Conservation (phyloP, 2,329 filamentous ascomycete species). For the Talaromyces amestolkiae region DNA sequence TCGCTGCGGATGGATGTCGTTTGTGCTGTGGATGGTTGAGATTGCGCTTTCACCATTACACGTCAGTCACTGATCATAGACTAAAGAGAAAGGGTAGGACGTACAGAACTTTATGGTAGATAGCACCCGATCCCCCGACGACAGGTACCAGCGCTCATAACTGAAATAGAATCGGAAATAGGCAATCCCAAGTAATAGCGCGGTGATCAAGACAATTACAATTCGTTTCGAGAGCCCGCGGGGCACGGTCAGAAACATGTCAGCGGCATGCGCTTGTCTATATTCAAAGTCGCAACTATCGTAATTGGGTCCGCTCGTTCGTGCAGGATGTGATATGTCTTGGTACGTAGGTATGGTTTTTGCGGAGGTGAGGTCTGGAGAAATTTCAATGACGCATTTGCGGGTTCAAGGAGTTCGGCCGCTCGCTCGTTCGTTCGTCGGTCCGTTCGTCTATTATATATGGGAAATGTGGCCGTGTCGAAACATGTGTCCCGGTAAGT, state of each 20-base stretch:
- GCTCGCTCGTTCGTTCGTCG: background rate
- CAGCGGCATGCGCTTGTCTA: background rate
- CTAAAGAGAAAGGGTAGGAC: background rate
- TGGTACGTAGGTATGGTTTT: background rate
- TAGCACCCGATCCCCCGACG: constrained; percentile 17
- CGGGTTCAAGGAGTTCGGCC: background rate
- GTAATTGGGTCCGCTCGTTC: background rate
- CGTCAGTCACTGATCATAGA: background rate
- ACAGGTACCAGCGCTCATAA: constrained; percentile 16
- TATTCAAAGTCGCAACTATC: background rate
- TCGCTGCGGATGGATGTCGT: constrained; percentile 68
- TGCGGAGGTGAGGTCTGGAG: background rate
- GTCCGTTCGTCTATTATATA: background rate
- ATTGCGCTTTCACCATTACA: background rate
- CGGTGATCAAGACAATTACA: background rate
- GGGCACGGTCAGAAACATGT: constrained; percentile 12
- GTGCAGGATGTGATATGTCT: background rate
- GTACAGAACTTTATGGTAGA: constrained; percentile 15
- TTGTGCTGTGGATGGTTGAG: constrained; percentile 7
- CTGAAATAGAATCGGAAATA: constrained; percentile 11
- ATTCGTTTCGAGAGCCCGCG: constrained; percentile 7
- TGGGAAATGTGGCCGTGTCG: background rate
- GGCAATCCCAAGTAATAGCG: background rate
- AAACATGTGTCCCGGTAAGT: background rate
- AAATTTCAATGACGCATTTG: background rate